Evolutionary conservation across 129 eudicot species (phyloP), one percentile per base, ranked within the genome.

Genomic region (Dittrichia graveolens): DNA sequence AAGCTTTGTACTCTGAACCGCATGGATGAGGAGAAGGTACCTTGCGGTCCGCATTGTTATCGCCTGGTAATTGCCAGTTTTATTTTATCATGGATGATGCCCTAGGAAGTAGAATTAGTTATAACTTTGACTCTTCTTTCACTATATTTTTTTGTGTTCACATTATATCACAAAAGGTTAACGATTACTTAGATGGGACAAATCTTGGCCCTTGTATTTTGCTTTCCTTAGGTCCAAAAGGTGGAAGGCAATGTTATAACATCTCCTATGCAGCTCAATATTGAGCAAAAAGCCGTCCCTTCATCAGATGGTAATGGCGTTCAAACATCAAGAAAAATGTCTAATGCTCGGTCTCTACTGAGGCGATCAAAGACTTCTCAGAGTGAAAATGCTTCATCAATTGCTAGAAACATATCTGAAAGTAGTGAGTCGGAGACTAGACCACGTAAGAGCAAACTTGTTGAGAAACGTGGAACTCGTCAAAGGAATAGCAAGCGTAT

Each of bases 1-100:
- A 95, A 91, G 74, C 91, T 67, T 78, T 78, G 56, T 66, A 84
- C 91, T 67, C 78, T 85, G 88, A 77, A 83, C 75, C 65, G 76
- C 50, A 66, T 88, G 40, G 91, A 95, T 56, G 96, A 77, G 60
- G 93, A 78, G 77, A 86, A 82, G 78, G 72, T 44, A 44, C 92
- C 95, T 48, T 95, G 99, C 67, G 91, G 99, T 58, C 83, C 82
- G 2, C 80, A 83, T 69, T 95, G 99, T 83, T 87, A 88, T 81
- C 83, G 86, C 39, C 79, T 47, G 97, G 99, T 95, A 95, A 69
- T 19, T 62, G 10, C 5, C n/a, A 16, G 24, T 61, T 67, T 52
- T 56, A 37, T 55, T 10, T 37, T 34, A 67, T 61, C 39, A 45
- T 60, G 39, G 16, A 14, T 65, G 41, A n/a, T 44, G 42, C 52